These are phyloP conservation scores for Fusarium zealandicum DNA, from an alignment of 2,329 filamentous ascomycete genomes.

Conservation along the genomic window DNA sequence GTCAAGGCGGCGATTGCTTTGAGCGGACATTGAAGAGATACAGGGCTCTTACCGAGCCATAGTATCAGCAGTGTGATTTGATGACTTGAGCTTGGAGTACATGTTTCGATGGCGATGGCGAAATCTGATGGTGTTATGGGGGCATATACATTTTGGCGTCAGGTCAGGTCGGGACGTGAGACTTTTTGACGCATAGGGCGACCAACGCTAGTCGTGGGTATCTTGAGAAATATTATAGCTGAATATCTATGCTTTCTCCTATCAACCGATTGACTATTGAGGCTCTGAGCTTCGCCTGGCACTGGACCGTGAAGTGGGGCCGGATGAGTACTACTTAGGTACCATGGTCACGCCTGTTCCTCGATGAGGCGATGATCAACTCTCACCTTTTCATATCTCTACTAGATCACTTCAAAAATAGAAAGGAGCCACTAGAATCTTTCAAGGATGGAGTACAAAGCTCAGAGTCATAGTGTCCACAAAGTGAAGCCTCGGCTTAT, in stretches of 20 bases:
- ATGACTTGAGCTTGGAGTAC: neutral
- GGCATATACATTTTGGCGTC: neutral
- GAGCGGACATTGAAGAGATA: neutral
- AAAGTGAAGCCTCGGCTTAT: constrained; percentile 65
- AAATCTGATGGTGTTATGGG: constrained; percentile 12
- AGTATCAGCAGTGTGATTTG: neutral
- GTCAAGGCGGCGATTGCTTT: constrained; percentile 33
- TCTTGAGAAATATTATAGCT: no score
- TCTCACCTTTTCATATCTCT: neutral
- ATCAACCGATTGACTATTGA: no score
- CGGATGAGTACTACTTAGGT: neutral
- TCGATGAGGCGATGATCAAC: constrained; percentile 9
- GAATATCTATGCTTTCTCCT: no score
- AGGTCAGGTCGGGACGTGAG: neutral
- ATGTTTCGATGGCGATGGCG: neutral
- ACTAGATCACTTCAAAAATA: neutral
- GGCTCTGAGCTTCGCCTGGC: no score
- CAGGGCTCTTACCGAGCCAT: neutral
- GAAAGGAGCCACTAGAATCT: neutral
- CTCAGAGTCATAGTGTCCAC: constrained; percentile 9
- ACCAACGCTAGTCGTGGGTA: neutral
- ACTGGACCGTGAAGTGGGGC: constrained; percentile 8
- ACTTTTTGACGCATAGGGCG: neutral
- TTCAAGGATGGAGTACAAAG: constrained; percentile 53
- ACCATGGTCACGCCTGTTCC: constrained; percentile 1